Evolutionary conservation across 805 yeast genomes (phyloP).

Genomic region (Ogataea trehaloabstinens): DNA sequence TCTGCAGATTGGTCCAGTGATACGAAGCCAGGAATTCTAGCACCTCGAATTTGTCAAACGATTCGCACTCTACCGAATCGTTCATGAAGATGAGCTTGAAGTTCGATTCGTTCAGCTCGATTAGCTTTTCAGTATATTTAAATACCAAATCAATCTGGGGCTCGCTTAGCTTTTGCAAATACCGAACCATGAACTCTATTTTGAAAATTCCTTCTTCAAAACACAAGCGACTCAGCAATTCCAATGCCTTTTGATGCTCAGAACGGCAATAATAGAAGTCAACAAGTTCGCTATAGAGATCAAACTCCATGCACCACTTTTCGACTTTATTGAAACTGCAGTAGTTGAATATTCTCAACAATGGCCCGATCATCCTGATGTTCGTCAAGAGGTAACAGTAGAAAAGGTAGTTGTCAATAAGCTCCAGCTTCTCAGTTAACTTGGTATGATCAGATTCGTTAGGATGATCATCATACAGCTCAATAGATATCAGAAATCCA

Average conservation of each 20-base stretch:
- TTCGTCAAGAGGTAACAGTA: conserved; percentile 67
- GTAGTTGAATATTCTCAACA: conserved; percentile 69
- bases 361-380: conserved; percentile 77
- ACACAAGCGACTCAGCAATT: conserved; percentile 45
- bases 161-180: conserved; percentile 54
- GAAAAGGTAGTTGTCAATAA: conserved; percentile 78
- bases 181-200: conserved; percentile 51
- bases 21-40: conserved; percentile 45
- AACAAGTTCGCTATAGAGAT: conserved; percentile 63
- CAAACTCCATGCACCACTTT: conserved; percentile 43
- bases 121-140: conserved; percentile 52
- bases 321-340: conserved; percentile 69
- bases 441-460: conserved; percentile 11
- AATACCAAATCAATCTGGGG: conserved; percentile 53
- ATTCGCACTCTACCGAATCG: conserved; percentile 58
- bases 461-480: conserved; percentile 32
- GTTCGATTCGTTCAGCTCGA: conserved; percentile 35
- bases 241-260: conserved; percentile 65
- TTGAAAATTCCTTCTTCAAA: conserved; percentile 25
- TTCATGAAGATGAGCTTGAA: conserved; percentile 59
- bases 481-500: conserved; percentile 40
- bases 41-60: conserved; percentile 53
- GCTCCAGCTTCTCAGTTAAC: conserved; percentile 38
- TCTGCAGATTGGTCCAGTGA: conserved; percentile 26
- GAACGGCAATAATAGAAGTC: conserved; percentile 71